Conservation (phyloP, 345 rosid genomes). For the Citrus cavaleriei region DNA sequence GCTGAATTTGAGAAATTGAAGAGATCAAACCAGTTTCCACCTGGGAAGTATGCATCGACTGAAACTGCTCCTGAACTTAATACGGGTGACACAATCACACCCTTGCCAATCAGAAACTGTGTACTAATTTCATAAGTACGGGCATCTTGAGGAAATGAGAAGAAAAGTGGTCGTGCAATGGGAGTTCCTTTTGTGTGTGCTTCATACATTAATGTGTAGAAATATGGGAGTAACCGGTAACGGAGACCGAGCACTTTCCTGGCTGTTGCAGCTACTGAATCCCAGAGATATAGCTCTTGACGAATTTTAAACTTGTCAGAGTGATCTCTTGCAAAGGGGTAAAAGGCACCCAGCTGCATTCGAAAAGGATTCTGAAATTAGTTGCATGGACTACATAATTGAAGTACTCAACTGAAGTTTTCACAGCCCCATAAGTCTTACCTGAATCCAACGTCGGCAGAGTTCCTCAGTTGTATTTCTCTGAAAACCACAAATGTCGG, state of each 20-base stretch:
- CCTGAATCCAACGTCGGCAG: neutral
- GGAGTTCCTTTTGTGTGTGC: constrained; percentile 14
- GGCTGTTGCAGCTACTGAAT: neutral
- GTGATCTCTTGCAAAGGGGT: constrained; percentile 1
- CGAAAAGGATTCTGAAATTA: neutral
- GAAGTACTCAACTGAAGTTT: neutral
- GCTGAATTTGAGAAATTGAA: neutral
- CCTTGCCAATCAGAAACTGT: neutral
- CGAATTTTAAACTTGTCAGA: neutral
- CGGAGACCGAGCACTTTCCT: neutral
- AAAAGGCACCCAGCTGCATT: neutral
- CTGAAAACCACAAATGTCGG: neutral
- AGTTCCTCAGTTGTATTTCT: neutral
- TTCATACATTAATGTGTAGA: constrained; percentile 10
- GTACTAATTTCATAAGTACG: neutral
- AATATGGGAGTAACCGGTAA: neutral
- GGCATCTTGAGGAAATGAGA: constrained; percentile 7
- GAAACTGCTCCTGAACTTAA: neutral
- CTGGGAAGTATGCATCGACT: neutral
- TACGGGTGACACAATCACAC: neutral
- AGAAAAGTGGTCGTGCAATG: constrained; percentile 19
- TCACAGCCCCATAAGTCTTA: neutral
- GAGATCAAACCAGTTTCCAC: neutral
- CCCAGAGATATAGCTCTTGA: constrained; percentile 4
- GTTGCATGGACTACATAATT: neutral